phyloP scores from a whole-genome alignment of 768 basidiomycete species.

The Infundibulicybe gibba region DNA sequence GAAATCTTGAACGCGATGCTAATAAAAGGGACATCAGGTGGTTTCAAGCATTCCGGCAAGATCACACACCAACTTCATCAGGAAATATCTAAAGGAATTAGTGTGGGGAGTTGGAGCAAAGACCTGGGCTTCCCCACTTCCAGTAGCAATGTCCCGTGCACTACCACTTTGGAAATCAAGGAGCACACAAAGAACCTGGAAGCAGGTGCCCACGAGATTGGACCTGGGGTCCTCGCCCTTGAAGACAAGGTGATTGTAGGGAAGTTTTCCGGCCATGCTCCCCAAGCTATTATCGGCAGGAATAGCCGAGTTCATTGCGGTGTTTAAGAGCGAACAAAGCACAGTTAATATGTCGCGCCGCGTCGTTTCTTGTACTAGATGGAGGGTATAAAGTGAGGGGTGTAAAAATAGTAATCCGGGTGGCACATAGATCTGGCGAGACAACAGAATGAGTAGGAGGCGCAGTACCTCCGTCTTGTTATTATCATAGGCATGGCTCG shows the following conservation, averaged over 20 bases:
- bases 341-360: constrained; percentile 87
- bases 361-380: constrained; percentile 72
- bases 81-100: constrained; percentile 90
- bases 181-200: constrained; percentile 75
- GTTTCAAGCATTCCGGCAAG: constrained; percentile 1
- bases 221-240: constrained; percentile 82
- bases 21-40: constrained; percentile 4
- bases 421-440: constrained; percentile 85
- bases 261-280: constrained; percentile 72
- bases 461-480: constrained; percentile 91
- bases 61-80: constrained; percentile 76
- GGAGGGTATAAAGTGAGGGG: constrained; percentile 73
- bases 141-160: constrained; percentile 52
- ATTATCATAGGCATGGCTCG: constrained; percentile 59
- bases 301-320: constrained; percentile 68
- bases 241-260: constrained; percentile 87
- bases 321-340: constrained; percentile 91
- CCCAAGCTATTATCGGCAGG: constrained; percentile 52
- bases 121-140: constrained; percentile 36
- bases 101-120: constrained; percentile 57
- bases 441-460: constrained; percentile 82
- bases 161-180: constrained; percentile 80
- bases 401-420: constrained; percentile 65
- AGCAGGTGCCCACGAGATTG: constrained; percentile 66
- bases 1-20: constrained; percentile 93